Evolutionary conservation across 257 asterid genomes (phyloP), one percentile per base, ranked within the genome.

Genomic region (Verbena officinalis): DNA sequence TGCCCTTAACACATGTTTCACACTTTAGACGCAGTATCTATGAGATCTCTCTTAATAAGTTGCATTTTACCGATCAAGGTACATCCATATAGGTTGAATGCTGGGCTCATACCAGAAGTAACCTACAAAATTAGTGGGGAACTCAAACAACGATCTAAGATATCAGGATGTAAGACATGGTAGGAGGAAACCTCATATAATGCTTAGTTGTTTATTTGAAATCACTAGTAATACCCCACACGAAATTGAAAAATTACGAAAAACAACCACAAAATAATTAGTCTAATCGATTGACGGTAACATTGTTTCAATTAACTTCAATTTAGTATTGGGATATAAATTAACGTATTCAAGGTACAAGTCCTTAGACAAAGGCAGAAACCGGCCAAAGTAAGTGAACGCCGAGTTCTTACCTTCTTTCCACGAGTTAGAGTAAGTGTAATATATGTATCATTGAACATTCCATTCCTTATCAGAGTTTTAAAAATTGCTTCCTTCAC

Each of bases 391-490:
- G 5, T 2, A 44, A 38, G 24, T n/a, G 51, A 67, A 46, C 12
- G 39, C 38, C 19, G 14, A 54, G 31, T 19, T 15, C 22, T 12
- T 46, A 81, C 97, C 96, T 90, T 93, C 83, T 87, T 90, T 67
- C 99, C 99, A 38, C 99, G 99, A 52, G 99, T 90, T 76, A 93
- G 59, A 73, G 96, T 89, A 64, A 93, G 78, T 69, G 96, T 84
- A 49, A 93, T 85, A 62, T 90, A 96, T 48, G 85, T 84, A 69
- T 83, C 64, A 68, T 77, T 78, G 67, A 84, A 87, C 99, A 93
- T 93, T 66, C 90, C 96, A 75, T 93, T 93, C 59, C 83, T 72
- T 77, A 93, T 75, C 50, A 93, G 85, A 56, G 96, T 93, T 63
- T 65, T 81, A 78, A 93, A 93, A 51, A 90, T 90, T 42, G 99